Conservation (phyloP, 805 yeast species). For the Starmerella floricola region DNA sequence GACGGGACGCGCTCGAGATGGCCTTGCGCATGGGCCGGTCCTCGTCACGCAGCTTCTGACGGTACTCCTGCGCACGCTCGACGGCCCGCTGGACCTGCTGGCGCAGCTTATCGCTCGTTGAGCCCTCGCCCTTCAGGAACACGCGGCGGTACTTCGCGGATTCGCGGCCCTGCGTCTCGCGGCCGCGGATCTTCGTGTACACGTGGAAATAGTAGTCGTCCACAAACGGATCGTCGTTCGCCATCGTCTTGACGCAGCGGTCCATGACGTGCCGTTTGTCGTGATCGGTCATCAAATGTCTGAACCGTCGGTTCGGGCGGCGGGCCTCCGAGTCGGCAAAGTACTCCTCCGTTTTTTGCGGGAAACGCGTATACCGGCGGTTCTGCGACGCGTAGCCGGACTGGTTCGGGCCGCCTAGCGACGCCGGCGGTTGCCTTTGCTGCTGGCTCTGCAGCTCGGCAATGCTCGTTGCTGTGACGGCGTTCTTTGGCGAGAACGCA, state of each 20-base stretch:
- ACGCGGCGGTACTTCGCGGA: conserved; percentile 48
- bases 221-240: conserved; percentile 91
- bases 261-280: conserved; percentile 93
- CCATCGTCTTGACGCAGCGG: conserved; percentile 87
- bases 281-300: conserved; percentile 93
- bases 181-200: conserved; percentile 55
- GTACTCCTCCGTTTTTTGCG: conserved; percentile 9
- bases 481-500: conserved; percentile 6
- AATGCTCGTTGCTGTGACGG: conserved; percentile 5
- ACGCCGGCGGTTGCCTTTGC: not conserved
- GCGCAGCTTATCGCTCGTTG: conserved; percentile 63
- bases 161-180: conserved; percentile 5
- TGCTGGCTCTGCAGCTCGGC: conserved; percentile 5
- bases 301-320: conserved; percentile 34
- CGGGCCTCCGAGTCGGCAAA: conserved; percentile 13
- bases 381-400: no score
- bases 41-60: conserved; percentile 41
- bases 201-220: conserved; percentile 96
- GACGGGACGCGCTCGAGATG: conserved; percentile 17
- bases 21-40: conserved; percentile 28
- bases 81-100: conserved; percentile 96
- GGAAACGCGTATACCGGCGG: not conserved
- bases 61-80: conserved; percentile 59
- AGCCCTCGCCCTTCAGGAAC: conserved; percentile 45
- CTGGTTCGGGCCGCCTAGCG: no score